Base-by-base conservation (phyloP, 345 rosid species). In the Lepidium aucheri region DNA sequence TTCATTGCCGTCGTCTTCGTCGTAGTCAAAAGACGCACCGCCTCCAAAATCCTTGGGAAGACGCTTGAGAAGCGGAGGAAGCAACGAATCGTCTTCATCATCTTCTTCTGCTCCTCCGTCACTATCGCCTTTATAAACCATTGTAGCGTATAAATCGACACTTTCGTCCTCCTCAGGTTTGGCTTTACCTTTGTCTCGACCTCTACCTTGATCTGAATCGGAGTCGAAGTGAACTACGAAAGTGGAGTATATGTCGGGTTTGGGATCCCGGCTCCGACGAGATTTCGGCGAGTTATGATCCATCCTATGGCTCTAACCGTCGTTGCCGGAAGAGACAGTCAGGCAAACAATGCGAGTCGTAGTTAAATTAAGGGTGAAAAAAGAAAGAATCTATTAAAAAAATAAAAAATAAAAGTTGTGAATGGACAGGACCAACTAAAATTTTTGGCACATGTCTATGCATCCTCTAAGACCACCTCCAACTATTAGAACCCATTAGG, bases 41-140 rank as follows among this genome's bases (percentile, higher is more conserved):
- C 94, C 91, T 0, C 95, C 99, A 63, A 90, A 88, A 74, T 88
- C 97, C 53, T 88, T 94, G 43, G 96, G 93, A 6, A 94, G 89
- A 74, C 84, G 91, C 64, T 85, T 86, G 76, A 94, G 89, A 8
- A 94, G 96, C 13, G 89, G 93, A 54, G 99, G 99, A 46, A 89
- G 88, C 28, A 83, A 64, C 15, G 87, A 76, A 26, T 91, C 88
- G 53, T 93, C 96, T 3, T 86, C 88, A 5, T 70, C 80, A 12
- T 66, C 72, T 41, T 65, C 84, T 33, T 77, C 81, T 24, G 57
- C 72, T 9, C 45, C 76, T 39, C 57, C 76, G 52, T 73, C 79
- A 36, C 67, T 63, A 43, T 68, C 77, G 13, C 76, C 77, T 60
- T 78, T 84, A 71, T 73, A 84, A 28, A 82, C 78, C 75, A 70